A percentile compares a stretch with the other conserved stretches of the same genome.
These are phyloP conservation scores for Hyaloperonospora arabidopsidis DNA, from an alignment of 352 stramenopile species.

Conservation along the genomic window DNA sequence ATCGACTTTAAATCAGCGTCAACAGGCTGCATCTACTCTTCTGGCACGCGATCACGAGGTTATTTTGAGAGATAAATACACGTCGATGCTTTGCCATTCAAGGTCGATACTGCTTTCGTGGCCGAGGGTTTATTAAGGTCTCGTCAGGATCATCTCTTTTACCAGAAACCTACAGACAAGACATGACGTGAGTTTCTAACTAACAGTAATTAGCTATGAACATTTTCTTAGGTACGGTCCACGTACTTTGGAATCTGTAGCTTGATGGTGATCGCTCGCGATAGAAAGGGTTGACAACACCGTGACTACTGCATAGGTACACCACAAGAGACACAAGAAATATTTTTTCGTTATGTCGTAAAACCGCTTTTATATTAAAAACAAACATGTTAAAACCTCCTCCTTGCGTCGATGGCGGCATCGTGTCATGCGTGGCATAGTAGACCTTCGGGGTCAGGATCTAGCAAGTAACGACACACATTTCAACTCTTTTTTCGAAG, in stretches of 20 bases:
- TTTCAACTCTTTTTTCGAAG: no score
- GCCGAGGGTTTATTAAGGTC: slow-evolving; percentile 21
- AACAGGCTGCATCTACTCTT: no score
- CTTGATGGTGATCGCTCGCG: slow-evolving; percentile 44
- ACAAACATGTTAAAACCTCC: not conserved
- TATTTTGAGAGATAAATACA: not conserved
- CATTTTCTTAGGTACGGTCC: not conserved
- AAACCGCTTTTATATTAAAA: not conserved
- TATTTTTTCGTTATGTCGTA: no score
- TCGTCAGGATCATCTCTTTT: slow-evolving; percentile 30
- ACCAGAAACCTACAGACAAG: slow-evolving; percentile 24
- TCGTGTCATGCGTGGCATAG: slow-evolving; percentile 60
- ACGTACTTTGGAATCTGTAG: slow-evolving; percentile 51
- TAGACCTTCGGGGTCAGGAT: slow-evolving; percentile 52
- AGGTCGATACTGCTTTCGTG: slow-evolving; percentile 25
- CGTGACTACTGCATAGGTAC: slow-evolving; percentile 40
- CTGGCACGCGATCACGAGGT: no score
- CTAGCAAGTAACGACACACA: no score
- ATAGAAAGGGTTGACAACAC: slow-evolving; percentile 34
- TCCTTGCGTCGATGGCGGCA: slow-evolving; percentile 57
- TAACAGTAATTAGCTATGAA: no score
- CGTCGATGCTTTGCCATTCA: not conserved
- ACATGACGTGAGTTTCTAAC: no score
- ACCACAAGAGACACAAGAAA: not conserved
- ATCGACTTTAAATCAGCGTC: no score